Evolutionary conservation across 352 stramenopile genomes (phyloP), one percentile per base, ranked within the genome.

Genomic region (Globisporangium viniferum): DNA sequence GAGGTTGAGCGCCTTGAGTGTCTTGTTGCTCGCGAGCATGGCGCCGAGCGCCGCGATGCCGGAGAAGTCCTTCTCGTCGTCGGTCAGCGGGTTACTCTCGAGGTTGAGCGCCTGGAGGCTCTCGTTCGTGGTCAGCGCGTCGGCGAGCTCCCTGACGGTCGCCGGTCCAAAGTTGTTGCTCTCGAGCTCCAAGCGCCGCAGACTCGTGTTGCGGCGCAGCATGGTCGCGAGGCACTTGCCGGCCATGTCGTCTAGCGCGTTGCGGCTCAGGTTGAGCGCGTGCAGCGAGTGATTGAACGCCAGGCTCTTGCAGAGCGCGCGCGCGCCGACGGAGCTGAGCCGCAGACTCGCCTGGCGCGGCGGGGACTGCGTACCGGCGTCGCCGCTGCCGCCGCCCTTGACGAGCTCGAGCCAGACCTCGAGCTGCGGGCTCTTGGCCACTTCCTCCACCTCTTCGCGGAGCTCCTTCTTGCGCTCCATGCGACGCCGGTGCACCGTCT

Each of bases 71-170:
- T 88, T 89, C 67, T 94, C 86, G 68, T 92, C 81, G 68, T 88
- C 80, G 0, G 84, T 94, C 24, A 94, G 73, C 12, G 84, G 82
- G 48, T 94, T 94, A 70, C 84, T 94, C 72, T 94, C 86, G 24
- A 94, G 72, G 51, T 77, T 92, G 53, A 94, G 62, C 22, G 75
- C 82, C 70, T 78, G 73, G 48, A 91, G 73, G 27, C 75, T 80
- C 46, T 78, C 74, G 72, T 92, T 94, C 12, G 65, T 55, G 10
- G 61, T 59, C 27, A 94, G 69, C 54, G 86, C 86, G 39, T 88
- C 81, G 4, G 84, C 82, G 48, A 94, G 51, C 18, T 84, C 81
- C 41, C 71, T 79, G 18, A 74, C 77, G 10, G 82, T 79, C 53
- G 72, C 18, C 2, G 86, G 77, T 3, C 86, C 86, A 14, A 94